Percentiles rank a stretch among this genome's conserved stretches.
Conservation (phyloP, 2,329 filamentous ascomycete genomes). For the Cryphonectria nitschkei region DNA sequence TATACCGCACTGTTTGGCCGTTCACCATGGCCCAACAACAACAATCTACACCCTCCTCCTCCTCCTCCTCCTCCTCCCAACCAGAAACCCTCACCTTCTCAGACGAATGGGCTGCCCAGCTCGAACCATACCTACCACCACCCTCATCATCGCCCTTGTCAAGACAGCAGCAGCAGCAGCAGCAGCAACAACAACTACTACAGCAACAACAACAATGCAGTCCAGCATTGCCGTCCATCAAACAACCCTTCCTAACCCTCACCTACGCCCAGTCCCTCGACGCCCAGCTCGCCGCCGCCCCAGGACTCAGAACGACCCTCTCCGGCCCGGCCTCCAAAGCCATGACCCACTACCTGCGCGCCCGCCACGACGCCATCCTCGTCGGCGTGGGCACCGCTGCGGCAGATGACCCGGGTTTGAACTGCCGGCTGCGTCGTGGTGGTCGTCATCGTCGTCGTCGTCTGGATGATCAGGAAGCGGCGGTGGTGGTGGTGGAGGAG, state of each 20-base stretch:
- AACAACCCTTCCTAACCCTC: conserved; percentile 67
- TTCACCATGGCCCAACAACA: background rate
- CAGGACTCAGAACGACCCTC: conserved; percentile 79
- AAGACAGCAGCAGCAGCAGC: no score
- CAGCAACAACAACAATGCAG: no score
- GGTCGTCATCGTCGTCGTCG: conserved; percentile 32
- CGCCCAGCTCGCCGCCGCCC: conserved; percentile 73
- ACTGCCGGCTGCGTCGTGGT: conserved; percentile 68
- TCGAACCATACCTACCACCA: conserved; percentile 22
- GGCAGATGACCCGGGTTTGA: conserved; percentile 83
- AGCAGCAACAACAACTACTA: no score
- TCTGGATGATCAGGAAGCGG: no score
- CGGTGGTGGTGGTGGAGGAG: conserved; percentile 43
- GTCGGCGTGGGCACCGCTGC: conserved; percentile 83
- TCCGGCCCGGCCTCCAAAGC: conserved; percentile 84
- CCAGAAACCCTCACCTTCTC: conserved; percentile 23
- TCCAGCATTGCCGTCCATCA: no score
- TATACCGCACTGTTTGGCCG: background rate
- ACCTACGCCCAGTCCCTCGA: conserved; percentile 94
- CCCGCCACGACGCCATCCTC: conserved; percentile 80
- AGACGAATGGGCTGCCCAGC: conserved; percentile 18
- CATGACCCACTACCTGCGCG: conserved; percentile 91
- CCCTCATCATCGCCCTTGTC: background rate
- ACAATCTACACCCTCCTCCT: background rate
- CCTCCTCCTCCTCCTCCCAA: background rate